Conservation (phyloP, 352 stramenopile genomes). For the Phytophthora pistaciae region DNA sequence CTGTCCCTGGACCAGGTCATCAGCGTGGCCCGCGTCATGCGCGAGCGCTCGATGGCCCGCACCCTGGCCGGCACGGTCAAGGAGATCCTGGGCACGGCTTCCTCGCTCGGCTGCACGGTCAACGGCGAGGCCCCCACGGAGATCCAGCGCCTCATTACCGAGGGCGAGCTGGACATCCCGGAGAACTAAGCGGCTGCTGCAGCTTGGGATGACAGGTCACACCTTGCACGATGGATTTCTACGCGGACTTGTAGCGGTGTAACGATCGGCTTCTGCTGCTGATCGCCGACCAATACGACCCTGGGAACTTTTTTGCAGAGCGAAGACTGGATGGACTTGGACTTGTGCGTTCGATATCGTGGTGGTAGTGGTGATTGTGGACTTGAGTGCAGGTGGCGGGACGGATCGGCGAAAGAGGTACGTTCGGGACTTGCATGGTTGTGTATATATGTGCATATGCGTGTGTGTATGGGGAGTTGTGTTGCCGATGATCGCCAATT, state of each 20-base stretch:
- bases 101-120: conserved; percentile 99
- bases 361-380: conserved; percentile 8
- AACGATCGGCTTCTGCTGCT: conserved; percentile 6
- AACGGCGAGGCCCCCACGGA: conserved; percentile 98
- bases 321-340: conserved; percentile 19
- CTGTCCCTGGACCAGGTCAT: conserved; percentile 99
- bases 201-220: conserved; percentile 2
- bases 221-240: conserved; percentile 19
- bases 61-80: conserved; percentile 98
- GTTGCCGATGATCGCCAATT: conserved; percentile 65
- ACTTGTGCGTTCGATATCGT: conserved; percentile 10
- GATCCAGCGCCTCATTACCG: conserved; percentile 97
- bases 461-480: conserved; percentile 20
- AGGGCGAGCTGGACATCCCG: conserved; percentile 98
- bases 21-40: conserved; percentile 98
- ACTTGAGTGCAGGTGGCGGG: conserved; percentile 11
- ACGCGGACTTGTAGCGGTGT: not conserved
- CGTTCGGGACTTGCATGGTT: conserved; percentile 24
- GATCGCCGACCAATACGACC: conserved; percentile 38
- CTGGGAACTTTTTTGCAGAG: conserved; percentile 43
- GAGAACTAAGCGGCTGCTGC: conserved; percentile 91
- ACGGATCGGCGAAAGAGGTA: conserved; percentile 10
- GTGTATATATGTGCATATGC: conserved; percentile 3
- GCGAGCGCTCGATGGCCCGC: conserved; percentile 97
- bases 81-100: conserved; percentile 99